Percentiles rank a stretch among this genome's conserved stretches.
Evolutionary conservation across 2,329 filamentous ascomycete genomes (phyloP).

Genomic region (Pyrenochaeta sp.): DNA sequence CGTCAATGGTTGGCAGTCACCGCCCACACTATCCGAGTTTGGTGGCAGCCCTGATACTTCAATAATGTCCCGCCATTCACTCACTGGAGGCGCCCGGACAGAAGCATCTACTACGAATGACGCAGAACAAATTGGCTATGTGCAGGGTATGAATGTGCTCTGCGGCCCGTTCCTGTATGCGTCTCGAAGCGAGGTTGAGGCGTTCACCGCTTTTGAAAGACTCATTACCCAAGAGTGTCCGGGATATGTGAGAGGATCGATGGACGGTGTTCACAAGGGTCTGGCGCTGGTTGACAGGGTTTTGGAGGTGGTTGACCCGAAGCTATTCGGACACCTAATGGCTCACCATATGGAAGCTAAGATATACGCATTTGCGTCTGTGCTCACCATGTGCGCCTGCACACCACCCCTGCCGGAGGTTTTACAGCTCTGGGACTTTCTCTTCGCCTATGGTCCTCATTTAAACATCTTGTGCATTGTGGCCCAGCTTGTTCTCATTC

Average conservation of each 20-base stretch:
- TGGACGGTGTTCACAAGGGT: conserved; percentile 96
- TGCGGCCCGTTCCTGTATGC: conserved; percentile 96
- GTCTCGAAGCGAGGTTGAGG: conserved; percentile 91
- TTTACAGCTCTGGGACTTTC: conserved; percentile 91
- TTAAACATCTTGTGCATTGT: conserved; percentile 97
- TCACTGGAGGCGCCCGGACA: conserved; percentile 36
- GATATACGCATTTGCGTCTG: conserved; percentile 95
- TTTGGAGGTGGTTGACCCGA: conserved; percentile 87
- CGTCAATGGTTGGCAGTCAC: conserved; percentile 61
- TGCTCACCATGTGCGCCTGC: conserved; percentile 93
- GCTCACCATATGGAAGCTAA: conserved; percentile 89
- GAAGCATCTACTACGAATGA: conserved; percentile 46
- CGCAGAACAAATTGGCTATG: conserved; percentile 83
- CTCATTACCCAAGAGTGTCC: conserved; percentile 89
- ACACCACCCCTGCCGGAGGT: conserved; percentile 95
- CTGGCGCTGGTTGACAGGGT: conserved; percentile 92
- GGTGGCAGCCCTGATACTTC: conserved; percentile 58
- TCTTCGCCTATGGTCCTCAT: conserved; percentile 95
- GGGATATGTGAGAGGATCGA: conserved; percentile 91
- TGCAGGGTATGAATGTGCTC: conserved; percentile 98
- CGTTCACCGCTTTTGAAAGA: conserved; percentile 88
- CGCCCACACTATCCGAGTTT: conserved; percentile 58
- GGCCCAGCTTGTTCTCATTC: conserved; percentile 88
- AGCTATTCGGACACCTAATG: conserved; percentile 83
- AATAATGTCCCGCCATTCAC: conserved; percentile 44